Evolutionary conservation across 805 yeast species (phyloP), one percentile per base, ranked within the genome.

Genomic region (Yamadazyma sp.): DNA sequence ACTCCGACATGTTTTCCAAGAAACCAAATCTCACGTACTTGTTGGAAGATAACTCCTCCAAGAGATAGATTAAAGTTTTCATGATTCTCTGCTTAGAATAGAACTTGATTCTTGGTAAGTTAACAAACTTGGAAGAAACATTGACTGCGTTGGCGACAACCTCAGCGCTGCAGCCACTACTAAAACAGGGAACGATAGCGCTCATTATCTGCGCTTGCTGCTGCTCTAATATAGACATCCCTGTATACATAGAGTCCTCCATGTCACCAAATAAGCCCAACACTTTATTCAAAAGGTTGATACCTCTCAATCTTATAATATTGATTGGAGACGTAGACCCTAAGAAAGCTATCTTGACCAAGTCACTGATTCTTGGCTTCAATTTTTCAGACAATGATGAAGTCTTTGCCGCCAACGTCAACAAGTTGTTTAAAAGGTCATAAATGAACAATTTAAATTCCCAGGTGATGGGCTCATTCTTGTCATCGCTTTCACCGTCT

Each of bases 171-270:
- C 89, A 81, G 13, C 81, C 90, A 3, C 73, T 66, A 22, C 73
- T 74, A 61, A 93, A 91, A 8, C 95, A 87, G 0, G 97, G 96
- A 33, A 88, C 75, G 39, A 91, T 69, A 0, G 98, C 95, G 41
- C 95, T 82, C 7, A 86, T 82, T 7, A 93, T 86, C 50, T 88
- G 96, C 0, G 98, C 98, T 52, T 93, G 96, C 52, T 85, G 95
- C 59, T 90, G 97, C 47, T 86, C 95, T 28, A 91, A 63, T 7
- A 89, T 70, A 0, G 91, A 75, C 11, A 75, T 74, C 3, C 80
- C 79, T 0, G 86, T 82, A 49, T 80, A 82, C 19, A 84, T 73
- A 0, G 91, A 88, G 54, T 85, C 96, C 8, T 67, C 73, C 33
- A 79, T 59, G 17, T 71, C 70, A 0, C 88, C 80, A 58, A 77